phyloP scores from a whole-genome alignment of 192 early-diverging fungal genomes.

The Mycoemilia scoparia region DNA sequence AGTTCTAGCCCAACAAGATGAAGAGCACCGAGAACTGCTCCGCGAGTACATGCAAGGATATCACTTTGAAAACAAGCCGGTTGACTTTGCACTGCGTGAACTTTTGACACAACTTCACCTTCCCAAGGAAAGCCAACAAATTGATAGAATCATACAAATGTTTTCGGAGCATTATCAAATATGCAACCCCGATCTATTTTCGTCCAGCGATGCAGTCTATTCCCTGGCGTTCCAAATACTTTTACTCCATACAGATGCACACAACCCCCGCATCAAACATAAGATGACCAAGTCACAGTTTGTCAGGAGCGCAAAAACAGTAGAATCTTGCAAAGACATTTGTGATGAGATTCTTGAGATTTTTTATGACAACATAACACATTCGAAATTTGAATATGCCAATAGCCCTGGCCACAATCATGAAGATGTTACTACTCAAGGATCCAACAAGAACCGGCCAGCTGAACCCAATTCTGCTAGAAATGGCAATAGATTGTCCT shows the following conservation, averaged over 20 bases:
- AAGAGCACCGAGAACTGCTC: conserved; percentile 35
- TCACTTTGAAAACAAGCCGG: conserved; percentile 39
- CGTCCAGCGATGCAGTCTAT: conserved; percentile 46
- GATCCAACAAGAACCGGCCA: too few species aligned
- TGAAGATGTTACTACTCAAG: too few species aligned
- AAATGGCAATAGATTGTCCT: too few species aligned
- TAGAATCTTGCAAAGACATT: conserved; percentile 45
- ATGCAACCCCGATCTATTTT: conserved; percentile 46
- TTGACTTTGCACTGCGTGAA: conserved; percentile 51
- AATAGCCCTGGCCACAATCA: too few species aligned
- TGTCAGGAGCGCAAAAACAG: conserved; percentile 43
- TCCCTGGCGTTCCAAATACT: conserved; percentile 63
- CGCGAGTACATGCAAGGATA: conserved; percentile 38
- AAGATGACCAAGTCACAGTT: conserved; percentile 76
- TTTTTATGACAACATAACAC: conserved; percentile 29
- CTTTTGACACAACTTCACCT: conserved; percentile 52
- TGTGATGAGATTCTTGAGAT: conserved; percentile 57
- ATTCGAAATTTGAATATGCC: conserved; percentile 25
- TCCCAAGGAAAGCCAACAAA: conserved; percentile 69
- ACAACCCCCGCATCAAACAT: conserved; percentile 57
- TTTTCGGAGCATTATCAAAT: conserved; percentile 55
- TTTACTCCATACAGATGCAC: conserved; percentile 71
- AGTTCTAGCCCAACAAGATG: conserved; percentile 33
- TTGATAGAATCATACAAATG: conserved; percentile 55
- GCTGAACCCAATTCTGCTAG: too few species aligned